Conservation (phyloP, 352 stramenopile species). For the Phytophthora cajani region DNA sequence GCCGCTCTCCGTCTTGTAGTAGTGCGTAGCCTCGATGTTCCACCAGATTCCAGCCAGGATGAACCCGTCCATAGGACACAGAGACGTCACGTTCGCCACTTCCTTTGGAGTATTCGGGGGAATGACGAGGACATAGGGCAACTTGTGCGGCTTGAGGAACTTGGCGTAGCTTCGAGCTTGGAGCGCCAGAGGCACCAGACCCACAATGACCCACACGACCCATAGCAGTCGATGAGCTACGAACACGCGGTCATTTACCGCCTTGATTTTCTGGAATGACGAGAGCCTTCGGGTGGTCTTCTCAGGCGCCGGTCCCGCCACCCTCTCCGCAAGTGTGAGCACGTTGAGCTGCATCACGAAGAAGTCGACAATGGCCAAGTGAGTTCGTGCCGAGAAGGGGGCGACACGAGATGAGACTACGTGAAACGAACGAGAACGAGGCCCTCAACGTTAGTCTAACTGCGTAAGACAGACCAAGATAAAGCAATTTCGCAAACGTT, state of each 20-base stretch:
- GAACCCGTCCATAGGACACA: neutral
- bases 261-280: neutral
- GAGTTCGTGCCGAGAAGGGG: neutral
- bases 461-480: neutral
- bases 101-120: neutral
- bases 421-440: neutral
- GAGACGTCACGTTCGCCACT: neutral
- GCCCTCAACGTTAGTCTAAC: neutral
- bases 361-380: neutral
- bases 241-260: neutral
- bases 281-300: neutral
- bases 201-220: constrained; percentile 6
- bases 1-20: neutral
- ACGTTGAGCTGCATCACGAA: neutral
- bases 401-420: neutral
- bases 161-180: constrained; percentile 21
- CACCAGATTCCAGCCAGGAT: constrained; percentile 2
- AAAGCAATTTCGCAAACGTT: neutral
- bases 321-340: neutral
- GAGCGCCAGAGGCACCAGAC: constrained; percentile 8
- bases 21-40: constrained; percentile 11
- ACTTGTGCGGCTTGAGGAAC: constrained; percentile 18
- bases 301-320: neutral
- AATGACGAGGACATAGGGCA: neutral
- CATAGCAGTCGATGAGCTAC: constrained; percentile 4